These are phyloP conservation scores for Camelina sativa DNA, from an alignment of 345 rosid species.

Conservation along the genomic window DNA sequence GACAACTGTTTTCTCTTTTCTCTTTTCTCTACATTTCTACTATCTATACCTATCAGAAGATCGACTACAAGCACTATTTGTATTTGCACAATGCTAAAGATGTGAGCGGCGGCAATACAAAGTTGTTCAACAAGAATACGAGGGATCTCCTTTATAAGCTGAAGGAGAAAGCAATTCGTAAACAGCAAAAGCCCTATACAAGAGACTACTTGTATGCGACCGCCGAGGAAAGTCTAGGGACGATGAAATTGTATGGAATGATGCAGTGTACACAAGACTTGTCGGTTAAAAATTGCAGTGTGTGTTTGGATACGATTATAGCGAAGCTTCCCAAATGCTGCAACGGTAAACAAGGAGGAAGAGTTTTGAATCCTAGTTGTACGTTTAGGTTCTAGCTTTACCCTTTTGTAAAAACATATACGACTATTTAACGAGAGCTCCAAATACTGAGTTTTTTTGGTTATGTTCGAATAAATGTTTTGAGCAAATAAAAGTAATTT, in stretches of 20 bases:
- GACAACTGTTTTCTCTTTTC: conserved; percentile 4
- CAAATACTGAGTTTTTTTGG: no score
- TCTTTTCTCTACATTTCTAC: not conserved
- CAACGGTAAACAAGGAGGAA: conserved; percentile 59
- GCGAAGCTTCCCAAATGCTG: not conserved
- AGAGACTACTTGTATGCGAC: not conserved
- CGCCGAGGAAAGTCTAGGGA: not conserved
- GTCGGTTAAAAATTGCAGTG: not conserved
- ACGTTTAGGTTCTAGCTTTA: conserved; percentile 25
- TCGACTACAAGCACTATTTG: not conserved
- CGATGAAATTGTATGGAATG: conserved; percentile 46
- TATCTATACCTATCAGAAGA: not conserved
- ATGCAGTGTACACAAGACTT: conserved; percentile 46
- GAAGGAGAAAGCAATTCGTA: not conserved
- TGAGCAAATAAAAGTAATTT: no score
- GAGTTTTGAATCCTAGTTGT: conserved; percentile 54
- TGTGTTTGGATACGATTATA: not conserved
- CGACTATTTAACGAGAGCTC: no score
- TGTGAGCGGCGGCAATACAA: conserved; percentile 36
- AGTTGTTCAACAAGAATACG: conserved; percentile 37
- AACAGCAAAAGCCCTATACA: not conserved
- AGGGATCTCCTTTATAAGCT: not conserved
- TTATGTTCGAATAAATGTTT: no score
- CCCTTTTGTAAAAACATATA: no score
- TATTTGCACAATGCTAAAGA: not conserved